These are phyloP conservation scores for Penicillium tannophilum DNA, from an alignment of 495 filamentous ascomycete species.

Conservation along the genomic window DNA sequence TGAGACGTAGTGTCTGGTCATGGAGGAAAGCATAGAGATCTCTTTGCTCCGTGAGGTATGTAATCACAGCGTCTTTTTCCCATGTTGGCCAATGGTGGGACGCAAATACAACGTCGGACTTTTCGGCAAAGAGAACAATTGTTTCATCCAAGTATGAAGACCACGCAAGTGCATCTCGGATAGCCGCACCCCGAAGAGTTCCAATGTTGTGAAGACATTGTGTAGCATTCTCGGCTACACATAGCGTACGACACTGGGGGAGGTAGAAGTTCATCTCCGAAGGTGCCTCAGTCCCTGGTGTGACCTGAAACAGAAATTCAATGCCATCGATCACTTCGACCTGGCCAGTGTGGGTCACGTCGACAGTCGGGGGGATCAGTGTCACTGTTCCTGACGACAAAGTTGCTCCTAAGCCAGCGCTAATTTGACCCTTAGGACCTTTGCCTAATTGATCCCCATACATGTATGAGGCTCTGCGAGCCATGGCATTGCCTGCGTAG, in stretches of 20 bases:
- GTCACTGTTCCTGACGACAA: neutral
- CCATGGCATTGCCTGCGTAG: slow-evolving; percentile 22
- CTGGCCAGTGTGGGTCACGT: neutral
- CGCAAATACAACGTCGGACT: slow-evolving; percentile 22
- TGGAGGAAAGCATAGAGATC: slow-evolving; percentile 40
- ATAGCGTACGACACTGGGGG: slow-evolving; percentile 20
- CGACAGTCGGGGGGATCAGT: neutral
- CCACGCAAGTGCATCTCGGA: slow-evolving; percentile 26
- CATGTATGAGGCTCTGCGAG: slow-evolving; percentile 23
- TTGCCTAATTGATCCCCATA: slow-evolving; percentile 18
- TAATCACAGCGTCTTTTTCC: slow-evolving; percentile 19
- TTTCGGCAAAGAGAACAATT: slow-evolving; percentile 15
- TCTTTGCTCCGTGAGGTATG: slow-evolving; percentile 27
- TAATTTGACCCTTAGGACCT: neutral
- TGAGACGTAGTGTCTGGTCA: slow-evolving; percentile 33
- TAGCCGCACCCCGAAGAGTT: slow-evolving; percentile 27
- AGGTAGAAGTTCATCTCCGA: slow-evolving; percentile 30
- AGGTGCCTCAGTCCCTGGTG: slow-evolving; percentile 26
- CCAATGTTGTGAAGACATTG: slow-evolving; percentile 30
- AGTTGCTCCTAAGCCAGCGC: neutral
- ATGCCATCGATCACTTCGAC: slow-evolving; percentile 17
- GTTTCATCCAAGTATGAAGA: slow-evolving; percentile 23
- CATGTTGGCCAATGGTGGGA: slow-evolving; percentile 36
- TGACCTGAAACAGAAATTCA: slow-evolving; percentile 26
- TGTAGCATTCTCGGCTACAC: slow-evolving; percentile 25